phyloP scores from a whole-genome alignment of 306 rosid genomes.

The Psophocarpus tetragonolobus region DNA sequence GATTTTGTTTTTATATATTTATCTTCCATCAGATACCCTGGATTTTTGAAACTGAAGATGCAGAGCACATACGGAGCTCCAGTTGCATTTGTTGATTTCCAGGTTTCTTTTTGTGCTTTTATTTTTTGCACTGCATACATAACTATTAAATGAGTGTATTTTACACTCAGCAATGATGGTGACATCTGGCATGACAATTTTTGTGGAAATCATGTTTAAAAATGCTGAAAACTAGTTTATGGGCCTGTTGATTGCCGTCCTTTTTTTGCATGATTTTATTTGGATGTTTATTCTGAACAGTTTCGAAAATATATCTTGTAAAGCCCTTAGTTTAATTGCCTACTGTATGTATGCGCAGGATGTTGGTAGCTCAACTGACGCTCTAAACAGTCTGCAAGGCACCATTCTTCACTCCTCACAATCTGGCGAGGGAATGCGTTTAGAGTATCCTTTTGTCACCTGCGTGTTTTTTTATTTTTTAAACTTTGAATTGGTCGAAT shows the following conservation, averaged over 20 bases:
- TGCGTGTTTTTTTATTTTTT: not conserved
- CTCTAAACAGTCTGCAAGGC: constrained; percentile 81
- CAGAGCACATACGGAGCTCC: constrained; percentile 94
- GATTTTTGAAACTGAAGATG: constrained; percentile 89
- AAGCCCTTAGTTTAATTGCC: not conserved
- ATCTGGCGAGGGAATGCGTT: constrained; percentile 83
- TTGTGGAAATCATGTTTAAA: not conserved
- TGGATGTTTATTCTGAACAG: not conserved
- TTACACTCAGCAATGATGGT: not conserved
- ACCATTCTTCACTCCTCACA: constrained; percentile 72
- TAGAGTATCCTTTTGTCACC: constrained; percentile 78
- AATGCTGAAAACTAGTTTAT: not conserved
- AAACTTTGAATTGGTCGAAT: not conserved
- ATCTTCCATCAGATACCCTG: constrained; percentile 65
- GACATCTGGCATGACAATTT: not conserved
- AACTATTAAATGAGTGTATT: constrained; percentile 1
- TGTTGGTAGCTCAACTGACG: constrained; percentile 64
- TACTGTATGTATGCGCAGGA: constrained; percentile 54
- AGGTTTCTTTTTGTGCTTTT: constrained; percentile 49
- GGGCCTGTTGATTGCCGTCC: not conserved
- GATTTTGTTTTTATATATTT: not conserved
- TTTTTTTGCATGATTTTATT: not conserved
- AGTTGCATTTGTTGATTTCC: constrained; percentile 95
- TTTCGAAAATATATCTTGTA: not conserved
- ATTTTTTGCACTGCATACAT: constrained; percentile 10